Percentiles rank a stretch among this genome's conserved stretches.
phyloP scores from a whole-genome alignment of 352 stramenopile species.

The Globisporangium camurandrum region DNA sequence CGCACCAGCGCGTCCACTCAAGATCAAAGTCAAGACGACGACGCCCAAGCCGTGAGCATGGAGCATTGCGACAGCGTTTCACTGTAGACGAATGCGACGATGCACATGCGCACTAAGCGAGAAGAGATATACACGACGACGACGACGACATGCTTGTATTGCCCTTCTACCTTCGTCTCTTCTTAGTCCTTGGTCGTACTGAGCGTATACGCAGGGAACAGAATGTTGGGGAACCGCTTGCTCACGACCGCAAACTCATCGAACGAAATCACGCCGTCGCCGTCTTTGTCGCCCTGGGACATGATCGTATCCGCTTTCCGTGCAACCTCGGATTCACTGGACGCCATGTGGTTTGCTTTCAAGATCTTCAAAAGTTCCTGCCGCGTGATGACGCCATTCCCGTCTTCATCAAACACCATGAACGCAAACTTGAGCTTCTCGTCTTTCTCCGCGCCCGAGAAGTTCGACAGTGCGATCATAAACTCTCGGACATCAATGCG shows the following conservation, averaged over 20 bases:
- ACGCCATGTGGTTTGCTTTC: slow-evolving; percentile 94
- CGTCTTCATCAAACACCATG: slow-evolving; percentile 93
- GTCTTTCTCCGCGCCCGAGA: slow-evolving; percentile 91
- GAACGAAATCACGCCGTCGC: slow-evolving; percentile 95
- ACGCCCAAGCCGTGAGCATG: slow-evolving; percentile 8
- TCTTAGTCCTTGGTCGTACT: slow-evolving; percentile 45
- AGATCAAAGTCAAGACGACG: slow-evolving; percentile 34
- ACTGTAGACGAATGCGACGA: too few species aligned
- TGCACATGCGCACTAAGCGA: too few species aligned
- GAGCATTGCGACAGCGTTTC: too few species aligned
- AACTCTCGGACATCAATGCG: slow-evolving; percentile 93
- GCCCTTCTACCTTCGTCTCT: too few species aligned
- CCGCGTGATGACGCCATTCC: slow-evolving; percentile 92
- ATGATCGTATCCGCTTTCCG: slow-evolving; percentile 97
- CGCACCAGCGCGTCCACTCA: slow-evolving; percentile 51
- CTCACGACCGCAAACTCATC: slow-evolving; percentile 95
- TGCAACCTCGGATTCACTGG: slow-evolving; percentile 86
- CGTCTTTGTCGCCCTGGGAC: slow-evolving; percentile 93
- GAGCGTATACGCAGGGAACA: slow-evolving; percentile 85
- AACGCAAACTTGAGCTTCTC: slow-evolving; percentile 97
- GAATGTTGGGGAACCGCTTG: slow-evolving; percentile 96
- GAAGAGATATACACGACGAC: too few species aligned
- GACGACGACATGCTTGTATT: too few species aligned
- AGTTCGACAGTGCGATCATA: slow-evolving; percentile 93
- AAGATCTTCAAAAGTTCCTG: slow-evolving; percentile 93